Evolutionary conservation across 176 grass and related monocot genomes (phyloP).

Genomic region (Thalia dealbata): DNA sequence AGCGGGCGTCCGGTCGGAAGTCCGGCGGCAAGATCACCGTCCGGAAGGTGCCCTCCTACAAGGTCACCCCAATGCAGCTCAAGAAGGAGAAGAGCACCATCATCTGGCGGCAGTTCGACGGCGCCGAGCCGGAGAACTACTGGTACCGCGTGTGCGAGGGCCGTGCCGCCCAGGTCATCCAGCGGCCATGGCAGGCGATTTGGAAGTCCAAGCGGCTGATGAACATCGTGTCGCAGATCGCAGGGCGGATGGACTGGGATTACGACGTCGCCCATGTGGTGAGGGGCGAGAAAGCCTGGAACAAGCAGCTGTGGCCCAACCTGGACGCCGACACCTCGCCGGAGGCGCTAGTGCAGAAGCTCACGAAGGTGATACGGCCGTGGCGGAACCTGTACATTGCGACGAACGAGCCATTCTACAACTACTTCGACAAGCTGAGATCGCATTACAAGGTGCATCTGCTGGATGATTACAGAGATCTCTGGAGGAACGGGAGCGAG

Average conservation of each 20-base stretch:
- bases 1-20: slow-evolving; percentile 41
- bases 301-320: slow-evolving; percentile 75
- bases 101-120: slow-evolving; percentile 79
- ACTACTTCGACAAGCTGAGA: slow-evolving; percentile 86
- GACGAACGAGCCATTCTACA: slow-evolving; percentile 84
- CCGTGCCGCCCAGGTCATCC: slow-evolving; percentile 53
- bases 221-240: slow-evolving; percentile 86
- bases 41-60: slow-evolving; percentile 72
- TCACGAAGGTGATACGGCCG: slow-evolving; percentile 41
- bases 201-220: slow-evolving; percentile 90
- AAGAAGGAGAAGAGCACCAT: slow-evolving; percentile 73
- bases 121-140: slow-evolving; percentile 87
- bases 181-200: slow-evolving; percentile 86
- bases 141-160: slow-evolving; percentile 98
- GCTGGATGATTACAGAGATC: slow-evolving; percentile 83
- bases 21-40: slow-evolving; percentile 50
- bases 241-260: slow-evolving; percentile 83
- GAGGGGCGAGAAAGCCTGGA: slow-evolving; percentile 68
- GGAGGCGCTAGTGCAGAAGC: slow-evolving; percentile 42
- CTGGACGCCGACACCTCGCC: slow-evolving; percentile 71
- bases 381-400: slow-evolving; percentile 76
- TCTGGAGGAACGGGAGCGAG: slow-evolving; percentile 73
- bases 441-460: slow-evolving; percentile 80
- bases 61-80: slow-evolving; percentile 79
- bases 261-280: slow-evolving; percentile 80